Conservation (phyloP, 2,329 filamentous ascomycete genomes). For the Diaporthe aspalathi region DNA sequence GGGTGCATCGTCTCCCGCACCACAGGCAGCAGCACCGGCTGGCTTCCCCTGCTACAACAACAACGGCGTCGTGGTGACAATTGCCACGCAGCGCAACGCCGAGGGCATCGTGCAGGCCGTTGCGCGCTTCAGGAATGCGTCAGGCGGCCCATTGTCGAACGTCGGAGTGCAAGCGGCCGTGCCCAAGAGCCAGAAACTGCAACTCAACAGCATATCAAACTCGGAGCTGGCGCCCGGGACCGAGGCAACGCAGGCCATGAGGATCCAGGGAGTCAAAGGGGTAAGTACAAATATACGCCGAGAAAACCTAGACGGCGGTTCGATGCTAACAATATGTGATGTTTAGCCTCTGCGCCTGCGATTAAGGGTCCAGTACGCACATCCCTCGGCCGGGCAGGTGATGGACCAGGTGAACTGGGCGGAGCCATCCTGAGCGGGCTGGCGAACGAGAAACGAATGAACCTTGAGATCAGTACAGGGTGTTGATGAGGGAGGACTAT, state of each 20-base stretch:
- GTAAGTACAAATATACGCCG: slow-evolving; percentile 70
- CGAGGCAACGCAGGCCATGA: slow-evolving; percentile 92
- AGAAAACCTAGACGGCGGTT: not conserved
- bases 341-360: slow-evolving; percentile 83
- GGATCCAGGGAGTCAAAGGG: slow-evolving; percentile 84
- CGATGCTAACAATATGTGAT: slow-evolving; percentile 25
- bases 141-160: slow-evolving; percentile 71
- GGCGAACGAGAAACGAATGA: slow-evolving; percentile 7
- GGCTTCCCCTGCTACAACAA: slow-evolving; percentile 84
- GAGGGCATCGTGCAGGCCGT: slow-evolving; percentile 84
- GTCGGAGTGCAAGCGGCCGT: slow-evolving; percentile 94
- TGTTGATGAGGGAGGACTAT: slow-evolving; percentile 14
- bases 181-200: slow-evolving; percentile 94
- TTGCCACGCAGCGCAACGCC: slow-evolving; percentile 85
- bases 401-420: slow-evolving; percentile 98
- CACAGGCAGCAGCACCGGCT: slow-evolving; percentile 55
- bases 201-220: slow-evolving; percentile 89
- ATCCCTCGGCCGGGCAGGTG: slow-evolving; percentile 75
- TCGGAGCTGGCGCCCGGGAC: slow-evolving; percentile 79
- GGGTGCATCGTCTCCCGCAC: slow-evolving; percentile 58
- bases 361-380: slow-evolving; percentile 84
- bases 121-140: slow-evolving; percentile 85
- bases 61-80: slow-evolving; percentile 83
- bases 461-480: slow-evolving; percentile 23
- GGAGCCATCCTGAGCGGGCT: slow-evolving; percentile 68